Percentiles rank a stretch among this genome's conserved stretches.
Conservation (phyloP, 2,329 filamentous ascomycete species). For the Clonostachys rhizophaga region DNA sequence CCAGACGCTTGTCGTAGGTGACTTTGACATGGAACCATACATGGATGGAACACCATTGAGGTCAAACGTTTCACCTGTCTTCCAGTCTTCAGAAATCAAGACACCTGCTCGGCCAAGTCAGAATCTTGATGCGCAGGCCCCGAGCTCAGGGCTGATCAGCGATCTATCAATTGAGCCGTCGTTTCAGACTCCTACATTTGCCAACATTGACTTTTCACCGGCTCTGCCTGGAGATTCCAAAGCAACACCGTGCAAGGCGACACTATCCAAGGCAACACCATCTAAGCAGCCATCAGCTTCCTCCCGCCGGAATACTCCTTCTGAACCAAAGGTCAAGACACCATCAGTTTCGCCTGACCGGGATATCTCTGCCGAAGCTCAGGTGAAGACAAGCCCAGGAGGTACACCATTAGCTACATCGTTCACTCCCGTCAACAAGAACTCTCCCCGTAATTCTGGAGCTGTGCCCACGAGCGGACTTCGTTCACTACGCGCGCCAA, state of each 20-base stretch:
- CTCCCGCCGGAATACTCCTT: no score
- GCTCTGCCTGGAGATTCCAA: not conserved
- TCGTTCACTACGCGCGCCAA: no score
- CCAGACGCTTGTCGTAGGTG: conserved; percentile 4
- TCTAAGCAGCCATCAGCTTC: no score
- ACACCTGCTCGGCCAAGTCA: conserved; percentile 2
- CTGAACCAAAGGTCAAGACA: no score
- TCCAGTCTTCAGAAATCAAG: not conserved
- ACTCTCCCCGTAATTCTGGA: no score
- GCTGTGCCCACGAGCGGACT: no score
- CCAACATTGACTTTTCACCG: conserved; percentile 2
- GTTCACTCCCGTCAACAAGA: conserved; percentile 17
- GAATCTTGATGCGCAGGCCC: not conserved
- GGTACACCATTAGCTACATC: conserved; percentile 8
- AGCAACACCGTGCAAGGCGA: no score
- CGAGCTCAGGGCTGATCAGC: conserved; percentile 1
- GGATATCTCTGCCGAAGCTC: not conserved
- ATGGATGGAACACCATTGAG: no score
- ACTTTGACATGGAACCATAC: not conserved
- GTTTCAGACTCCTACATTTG: conserved; percentile 2
- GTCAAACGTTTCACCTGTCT: no score
- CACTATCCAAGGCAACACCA: no score
- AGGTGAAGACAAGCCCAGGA: not conserved
- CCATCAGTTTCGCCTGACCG: no score
- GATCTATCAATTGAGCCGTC: not conserved